A percentile compares a stretch with the other conserved stretches of the same genome.
phyloP scores from a whole-genome alignment of 768 basidiomycete genomes.

The Kondoa subrosea region DNA sequence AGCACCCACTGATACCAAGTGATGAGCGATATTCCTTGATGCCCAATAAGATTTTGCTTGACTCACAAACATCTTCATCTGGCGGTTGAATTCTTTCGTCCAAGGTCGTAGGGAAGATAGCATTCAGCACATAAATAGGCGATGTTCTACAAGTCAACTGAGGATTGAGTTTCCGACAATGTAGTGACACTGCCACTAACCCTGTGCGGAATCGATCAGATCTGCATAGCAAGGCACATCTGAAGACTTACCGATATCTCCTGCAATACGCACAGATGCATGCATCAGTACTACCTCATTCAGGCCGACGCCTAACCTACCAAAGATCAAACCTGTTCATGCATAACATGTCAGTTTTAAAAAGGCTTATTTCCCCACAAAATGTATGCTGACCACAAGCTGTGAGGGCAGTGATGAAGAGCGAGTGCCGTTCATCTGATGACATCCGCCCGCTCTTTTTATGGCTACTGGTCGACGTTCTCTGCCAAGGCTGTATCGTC shows the following conservation, averaged over 20 bases:
- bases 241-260: background rate
- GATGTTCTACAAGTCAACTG: background rate
- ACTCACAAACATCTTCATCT: background rate
- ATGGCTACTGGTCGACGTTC: too few relatives aligned
- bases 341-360: too few relatives aligned
- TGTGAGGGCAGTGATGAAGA: background rate
- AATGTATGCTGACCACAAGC: background rate
- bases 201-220: too few relatives aligned
- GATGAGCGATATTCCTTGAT: background rate
- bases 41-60: background rate
- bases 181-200: too few relatives aligned
- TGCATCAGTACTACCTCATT: background rate
- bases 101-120: constrained; percentile 11
- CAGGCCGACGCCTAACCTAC: background rate
- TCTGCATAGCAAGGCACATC: too few relatives aligned
- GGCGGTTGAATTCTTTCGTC: background rate
- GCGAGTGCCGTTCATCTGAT: background rate
- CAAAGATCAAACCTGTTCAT: background rate
- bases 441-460: background rate
- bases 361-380: too few relatives aligned
- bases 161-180: background rate
- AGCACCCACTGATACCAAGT: background rate
- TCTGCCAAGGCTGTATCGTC: too few relatives aligned
- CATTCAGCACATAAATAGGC: constrained; percentile 7
- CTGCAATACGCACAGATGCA: background rate